phyloP scores from a whole-genome alignment of 2,329 filamentous ascomycete genomes.

The Neonectria punicea region DNA sequence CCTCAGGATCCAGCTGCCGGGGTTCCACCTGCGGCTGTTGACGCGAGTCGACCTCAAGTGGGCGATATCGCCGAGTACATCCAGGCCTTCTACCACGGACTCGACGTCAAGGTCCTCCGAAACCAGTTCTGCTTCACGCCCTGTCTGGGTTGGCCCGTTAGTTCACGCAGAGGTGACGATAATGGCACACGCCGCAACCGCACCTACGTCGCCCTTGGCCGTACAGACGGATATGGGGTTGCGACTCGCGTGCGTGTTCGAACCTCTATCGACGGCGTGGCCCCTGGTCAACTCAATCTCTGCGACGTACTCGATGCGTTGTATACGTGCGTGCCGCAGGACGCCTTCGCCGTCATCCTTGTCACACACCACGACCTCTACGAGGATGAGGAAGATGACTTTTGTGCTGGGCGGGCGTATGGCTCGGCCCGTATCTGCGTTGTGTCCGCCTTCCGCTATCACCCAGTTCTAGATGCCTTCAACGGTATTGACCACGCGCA shows the following conservation, averaged over 20 bases:
- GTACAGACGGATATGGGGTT: background rate
- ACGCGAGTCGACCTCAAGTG: background rate
- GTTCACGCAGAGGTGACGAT: background rate
- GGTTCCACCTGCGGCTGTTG: background rate
- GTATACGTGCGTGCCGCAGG: slow-evolving; percentile 54
- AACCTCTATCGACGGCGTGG: background rate
- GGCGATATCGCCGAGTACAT: background rate
- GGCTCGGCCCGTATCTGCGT: slow-evolving; percentile 68
- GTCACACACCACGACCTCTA: slow-evolving; percentile 71
- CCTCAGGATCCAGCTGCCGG: no score
- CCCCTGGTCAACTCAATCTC: background rate
- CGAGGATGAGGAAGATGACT: slow-evolving; percentile 73
- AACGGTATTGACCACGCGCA: slow-evolving; percentile 59
- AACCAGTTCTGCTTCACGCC: background rate
- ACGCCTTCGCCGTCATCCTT: slow-evolving; percentile 69
- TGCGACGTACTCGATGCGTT: background rate
- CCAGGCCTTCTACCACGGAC: background rate
- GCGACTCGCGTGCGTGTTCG: background rate
- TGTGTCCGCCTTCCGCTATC: slow-evolving; percentile 70
- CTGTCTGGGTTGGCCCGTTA: background rate
- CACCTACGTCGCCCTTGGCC: background rate
- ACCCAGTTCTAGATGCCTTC: slow-evolving; percentile 59
- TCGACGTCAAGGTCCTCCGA: background rate
- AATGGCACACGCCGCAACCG: background rate
- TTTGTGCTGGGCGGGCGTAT: slow-evolving; percentile 73